Conservation (phyloP, 371 early-diverging fungal species). For the Entomophthora muscae region DNA sequence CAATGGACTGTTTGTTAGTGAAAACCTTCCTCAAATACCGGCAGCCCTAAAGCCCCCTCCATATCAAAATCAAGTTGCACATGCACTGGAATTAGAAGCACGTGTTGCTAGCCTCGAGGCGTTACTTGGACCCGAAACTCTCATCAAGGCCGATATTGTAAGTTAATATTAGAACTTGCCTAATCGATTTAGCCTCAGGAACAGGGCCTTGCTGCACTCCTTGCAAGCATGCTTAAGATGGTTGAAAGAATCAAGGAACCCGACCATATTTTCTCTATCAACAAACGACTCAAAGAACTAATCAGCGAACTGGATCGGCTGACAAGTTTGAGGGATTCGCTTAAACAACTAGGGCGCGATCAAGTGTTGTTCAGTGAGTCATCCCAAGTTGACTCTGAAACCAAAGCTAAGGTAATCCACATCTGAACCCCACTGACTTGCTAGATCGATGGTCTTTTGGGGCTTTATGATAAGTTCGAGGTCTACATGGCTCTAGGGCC, state of each 20-base stretch:
- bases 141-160: conserved; percentile 6
- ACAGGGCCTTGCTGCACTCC: background rate
- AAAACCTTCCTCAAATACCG: background rate
- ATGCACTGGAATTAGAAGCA: conserved; percentile 5
- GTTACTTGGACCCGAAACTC: conserved; percentile 5
- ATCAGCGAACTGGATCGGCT: conserved; percentile 5
- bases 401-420: conserved; percentile 5
- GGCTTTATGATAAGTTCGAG: background rate
- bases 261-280: background rate
- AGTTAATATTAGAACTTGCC: background rate
- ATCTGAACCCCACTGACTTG: background rate
- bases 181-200: background rate
- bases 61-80: background rate
- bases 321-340: background rate
- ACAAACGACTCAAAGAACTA: background rate
- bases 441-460: conserved; percentile 2
- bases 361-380: background rate
- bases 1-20: background rate
- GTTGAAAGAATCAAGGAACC: background rate
- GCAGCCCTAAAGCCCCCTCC: background rate
- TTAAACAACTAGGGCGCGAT: background rate
- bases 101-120: conserved; percentile 6
- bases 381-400: background rate
- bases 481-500: background rate
- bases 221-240: background rate